Conservation (phyloP, 495 filamentous ascomycete genomes). For the Aspergillus olivimuriae region DNA sequence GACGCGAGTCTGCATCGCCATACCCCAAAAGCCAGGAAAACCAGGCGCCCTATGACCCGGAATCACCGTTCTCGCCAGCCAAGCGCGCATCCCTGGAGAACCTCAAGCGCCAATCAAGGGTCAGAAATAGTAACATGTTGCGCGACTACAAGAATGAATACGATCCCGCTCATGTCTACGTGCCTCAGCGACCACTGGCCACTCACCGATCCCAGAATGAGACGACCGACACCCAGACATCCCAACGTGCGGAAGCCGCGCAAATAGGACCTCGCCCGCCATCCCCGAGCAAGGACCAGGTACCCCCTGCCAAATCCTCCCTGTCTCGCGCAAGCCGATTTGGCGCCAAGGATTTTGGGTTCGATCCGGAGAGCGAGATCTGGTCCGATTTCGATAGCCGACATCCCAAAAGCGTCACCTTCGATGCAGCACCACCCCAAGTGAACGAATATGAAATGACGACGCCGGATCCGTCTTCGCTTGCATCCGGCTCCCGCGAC, state of each 20-base stretch:
- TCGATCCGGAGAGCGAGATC: slow-evolving; percentile 63
- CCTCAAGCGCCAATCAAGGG: slow-evolving; percentile 84
- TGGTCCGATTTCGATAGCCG: slow-evolving; percentile 70
- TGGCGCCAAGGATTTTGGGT: slow-evolving; percentile 52
- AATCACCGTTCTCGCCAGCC: slow-evolving; percentile 57
- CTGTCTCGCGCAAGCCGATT: slow-evolving; percentile 64
- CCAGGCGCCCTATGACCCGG: slow-evolving; percentile 49
- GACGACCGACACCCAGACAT: slow-evolving; percentile 21
- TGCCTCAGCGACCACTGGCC: slow-evolving; percentile 73
- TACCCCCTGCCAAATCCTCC: slow-evolving; percentile 81
- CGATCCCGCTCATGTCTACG: slow-evolving; percentile 68
- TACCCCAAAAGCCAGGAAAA: slow-evolving; percentile 66
- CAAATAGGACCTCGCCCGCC: slow-evolving; percentile 37
- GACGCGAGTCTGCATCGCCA: slow-evolving; percentile 56
- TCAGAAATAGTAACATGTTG: slow-evolving; percentile 95
- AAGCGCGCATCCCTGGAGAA: slow-evolving; percentile 89
- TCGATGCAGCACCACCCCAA: slow-evolving; percentile 87
- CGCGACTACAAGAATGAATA: slow-evolving; percentile 85
- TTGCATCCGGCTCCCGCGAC: slow-evolving; percentile 80
- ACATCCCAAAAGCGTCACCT: slow-evolving; percentile 92
- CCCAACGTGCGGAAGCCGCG: slow-evolving; percentile 10
- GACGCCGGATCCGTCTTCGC: slow-evolving; percentile 86
- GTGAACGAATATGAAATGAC: slow-evolving; percentile 97
- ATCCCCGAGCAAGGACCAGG: slow-evolving; percentile 67
- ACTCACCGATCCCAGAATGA: slow-evolving; percentile 48